phyloP scores from a whole-genome alignment of 768 basidiomycete species.

The Kwoniella newhampshirensis region DNA sequence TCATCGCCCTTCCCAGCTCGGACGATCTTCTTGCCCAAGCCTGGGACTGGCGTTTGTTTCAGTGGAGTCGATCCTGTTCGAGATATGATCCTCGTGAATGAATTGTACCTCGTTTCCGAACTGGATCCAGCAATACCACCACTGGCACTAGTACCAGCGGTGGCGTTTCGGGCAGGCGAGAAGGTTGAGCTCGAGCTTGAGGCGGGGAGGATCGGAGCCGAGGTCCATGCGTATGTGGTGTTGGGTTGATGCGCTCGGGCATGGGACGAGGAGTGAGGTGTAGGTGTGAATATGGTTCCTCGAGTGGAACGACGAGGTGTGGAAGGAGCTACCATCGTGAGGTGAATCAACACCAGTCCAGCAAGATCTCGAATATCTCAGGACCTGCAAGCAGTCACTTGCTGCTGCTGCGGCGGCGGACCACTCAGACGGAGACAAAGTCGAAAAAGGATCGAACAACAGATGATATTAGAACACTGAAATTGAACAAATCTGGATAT shows the following conservation, averaged over 20 bases:
- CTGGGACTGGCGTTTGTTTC: too few species aligned
- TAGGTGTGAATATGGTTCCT: conserved; percentile 42
- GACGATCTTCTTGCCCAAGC: too few species aligned
- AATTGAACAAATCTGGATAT: too few species aligned
- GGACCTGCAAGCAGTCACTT: too few species aligned
- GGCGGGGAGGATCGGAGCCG: conserved; percentile 14
- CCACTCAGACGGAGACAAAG: too few species aligned
- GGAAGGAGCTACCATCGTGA: conserved; percentile 10
- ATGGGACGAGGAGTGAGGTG: conserved; percentile 16
- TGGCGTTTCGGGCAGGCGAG: too few species aligned
- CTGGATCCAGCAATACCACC: background rate
- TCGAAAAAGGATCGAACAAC: too few species aligned
- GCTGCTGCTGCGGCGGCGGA: too few species aligned
- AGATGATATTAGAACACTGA: too few species aligned
- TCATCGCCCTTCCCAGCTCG: conserved; percentile 30
- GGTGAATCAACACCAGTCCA: too few species aligned
- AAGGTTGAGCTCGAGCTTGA: conserved; percentile 2
- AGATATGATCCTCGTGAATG: conserved; percentile 22
- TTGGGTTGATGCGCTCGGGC: conserved; percentile 12
- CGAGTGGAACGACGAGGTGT: conserved; percentile 45
- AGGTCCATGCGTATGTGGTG: conserved; percentile 38
- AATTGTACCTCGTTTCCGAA: conserved; percentile 28
- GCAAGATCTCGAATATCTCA: too few species aligned
- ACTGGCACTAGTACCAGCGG: background rate
- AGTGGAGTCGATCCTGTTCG: conserved; percentile 14